Conservation (phyloP, 169 alveolate genomes). For the Cryptosporidium parvum region DNA sequence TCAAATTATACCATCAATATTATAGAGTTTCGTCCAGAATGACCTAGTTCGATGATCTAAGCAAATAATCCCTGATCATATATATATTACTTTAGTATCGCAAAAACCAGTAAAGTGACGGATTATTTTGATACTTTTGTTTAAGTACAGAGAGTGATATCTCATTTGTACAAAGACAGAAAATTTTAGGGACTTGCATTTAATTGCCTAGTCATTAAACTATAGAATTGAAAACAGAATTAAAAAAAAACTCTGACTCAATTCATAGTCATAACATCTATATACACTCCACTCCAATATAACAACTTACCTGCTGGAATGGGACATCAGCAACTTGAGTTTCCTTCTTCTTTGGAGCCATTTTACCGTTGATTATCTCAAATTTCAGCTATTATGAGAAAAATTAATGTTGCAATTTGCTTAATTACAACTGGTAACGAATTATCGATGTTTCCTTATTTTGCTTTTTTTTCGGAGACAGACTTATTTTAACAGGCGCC, state of each 20-base stretch:
- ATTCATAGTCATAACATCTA: background rate
- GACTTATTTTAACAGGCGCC: conserved; percentile 37
- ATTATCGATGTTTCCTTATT: background rate
- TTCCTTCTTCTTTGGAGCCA: conserved; percentile 76
- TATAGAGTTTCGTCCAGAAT: background rate
- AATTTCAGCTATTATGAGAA: conserved; percentile 1
- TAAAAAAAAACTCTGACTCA: background rate
- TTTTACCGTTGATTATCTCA: conserved; percentile 8
- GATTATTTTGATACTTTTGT: background rate
- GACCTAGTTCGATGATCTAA: background rate
- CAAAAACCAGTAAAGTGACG: background rate
- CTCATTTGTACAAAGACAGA: background rate
- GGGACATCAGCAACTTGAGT: conserved; percentile 71
- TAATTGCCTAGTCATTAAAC: background rate
- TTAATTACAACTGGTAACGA: conserved; percentile 8
- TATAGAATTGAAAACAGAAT: background rate
- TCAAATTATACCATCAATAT: background rate
- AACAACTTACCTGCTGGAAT: conserved; percentile 75
- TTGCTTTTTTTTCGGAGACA: conserved; percentile 34
- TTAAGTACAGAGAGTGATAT: background rate
- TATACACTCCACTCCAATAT: background rate
- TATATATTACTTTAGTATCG: background rate
- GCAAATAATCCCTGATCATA: background rate
- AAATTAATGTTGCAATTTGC: background rate
- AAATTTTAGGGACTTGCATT: background rate